phyloP scores from a whole-genome alignment of 345 rosid species.

The Eutrema japonicum region DNA sequence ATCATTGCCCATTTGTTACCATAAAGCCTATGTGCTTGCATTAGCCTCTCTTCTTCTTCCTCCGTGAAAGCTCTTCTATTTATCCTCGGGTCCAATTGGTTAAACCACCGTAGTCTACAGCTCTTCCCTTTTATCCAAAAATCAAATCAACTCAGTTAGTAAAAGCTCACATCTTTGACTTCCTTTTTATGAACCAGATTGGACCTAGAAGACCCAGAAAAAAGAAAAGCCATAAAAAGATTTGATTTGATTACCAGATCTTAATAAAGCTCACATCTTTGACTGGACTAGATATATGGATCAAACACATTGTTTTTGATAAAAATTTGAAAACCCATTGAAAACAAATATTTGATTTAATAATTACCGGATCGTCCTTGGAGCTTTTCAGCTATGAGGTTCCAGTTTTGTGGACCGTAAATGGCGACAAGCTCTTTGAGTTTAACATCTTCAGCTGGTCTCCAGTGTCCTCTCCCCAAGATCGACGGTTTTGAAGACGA shows the following conservation, averaged over 20 bases:
- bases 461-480: conserved; percentile 87
- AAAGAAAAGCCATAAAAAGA: too few relatives aligned
- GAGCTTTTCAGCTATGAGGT: conserved; percentile 91
- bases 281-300: conserved; percentile 11
- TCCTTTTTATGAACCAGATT: conserved; percentile 2
- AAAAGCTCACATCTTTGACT: conserved; percentile 17
- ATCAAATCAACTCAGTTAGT: background rate
- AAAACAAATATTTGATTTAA: background rate
- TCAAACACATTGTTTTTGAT: conserved; percentile 10
- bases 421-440: conserved; percentile 90
- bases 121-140: conserved; percentile 71
- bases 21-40: conserved; percentile 92
- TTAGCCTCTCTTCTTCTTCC: conserved; percentile 93
- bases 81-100: conserved; percentile 95
- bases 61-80: conserved; percentile 86
- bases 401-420: conserved; percentile 99
- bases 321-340: background rate
- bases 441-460: conserved; percentile 90
- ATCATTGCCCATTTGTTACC: conserved; percentile 99
- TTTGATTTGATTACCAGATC: conserved; percentile 2
- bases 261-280: background rate
- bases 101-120: conserved; percentile 95
- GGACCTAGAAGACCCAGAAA: conserved; percentile 6
- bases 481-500: conserved; percentile 46
- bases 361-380: conserved; percentile 91